Percentiles rank a stretch among this genome's conserved stretches.
Evolutionary conservation across 352 stramenopile species (phyloP).

Genomic region (Phytophthora fragariaefolia): DNA sequence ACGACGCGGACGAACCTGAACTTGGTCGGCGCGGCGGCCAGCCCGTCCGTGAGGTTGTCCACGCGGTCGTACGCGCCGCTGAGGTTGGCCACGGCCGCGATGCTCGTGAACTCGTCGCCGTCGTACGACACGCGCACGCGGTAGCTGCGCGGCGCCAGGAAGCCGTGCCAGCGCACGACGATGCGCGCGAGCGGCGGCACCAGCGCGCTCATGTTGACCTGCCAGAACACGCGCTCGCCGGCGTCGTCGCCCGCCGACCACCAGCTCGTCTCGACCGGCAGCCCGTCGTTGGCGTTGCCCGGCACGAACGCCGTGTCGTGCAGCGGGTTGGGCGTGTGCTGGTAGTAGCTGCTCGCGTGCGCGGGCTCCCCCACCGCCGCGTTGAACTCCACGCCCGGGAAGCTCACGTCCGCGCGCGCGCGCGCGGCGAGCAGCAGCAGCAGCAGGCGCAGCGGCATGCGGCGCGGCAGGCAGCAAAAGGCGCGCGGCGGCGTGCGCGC

Average conservation of each 20-base stretch:
- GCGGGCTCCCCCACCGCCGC: slow-evolving; percentile 55
- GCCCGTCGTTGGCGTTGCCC: slow-evolving; percentile 75
- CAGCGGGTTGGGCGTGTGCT: slow-evolving; percentile 67
- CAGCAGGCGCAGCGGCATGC: slow-evolving; percentile 11
- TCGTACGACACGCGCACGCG: slow-evolving; percentile 66
- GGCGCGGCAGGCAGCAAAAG: slow-evolving; percentile 16
- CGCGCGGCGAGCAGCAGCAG: slow-evolving; percentile 14
- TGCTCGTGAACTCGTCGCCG: slow-evolving; percentile 68
- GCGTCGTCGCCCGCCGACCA: slow-evolving; percentile 68
- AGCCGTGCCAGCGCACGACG: slow-evolving; percentile 82
- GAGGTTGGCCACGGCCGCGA: slow-evolving; percentile 50
- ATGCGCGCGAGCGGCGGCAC: slow-evolving; percentile 57
- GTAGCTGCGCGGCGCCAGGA: slow-evolving; percentile 63
- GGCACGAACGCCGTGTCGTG: slow-evolving; percentile 68
- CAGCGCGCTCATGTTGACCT: slow-evolving; percentile 71
- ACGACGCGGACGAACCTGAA: slow-evolving; percentile 67
- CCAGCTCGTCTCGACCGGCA: slow-evolving; percentile 76
- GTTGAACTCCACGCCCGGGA: slow-evolving; percentile 76
- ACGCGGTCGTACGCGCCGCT: slow-evolving; percentile 69
- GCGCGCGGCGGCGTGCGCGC: slow-evolving; percentile 12
- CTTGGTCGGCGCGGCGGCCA: slow-evolving; percentile 48
- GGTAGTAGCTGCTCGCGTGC: slow-evolving; percentile 79
- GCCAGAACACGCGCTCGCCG: slow-evolving; percentile 65
- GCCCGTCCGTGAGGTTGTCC: slow-evolving; percentile 58
- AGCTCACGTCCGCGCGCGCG: slow-evolving; percentile 45